Base-by-base conservation (phyloP, 164 flowering plant genomes). In the Chloranthus sessilifolius region DNA sequence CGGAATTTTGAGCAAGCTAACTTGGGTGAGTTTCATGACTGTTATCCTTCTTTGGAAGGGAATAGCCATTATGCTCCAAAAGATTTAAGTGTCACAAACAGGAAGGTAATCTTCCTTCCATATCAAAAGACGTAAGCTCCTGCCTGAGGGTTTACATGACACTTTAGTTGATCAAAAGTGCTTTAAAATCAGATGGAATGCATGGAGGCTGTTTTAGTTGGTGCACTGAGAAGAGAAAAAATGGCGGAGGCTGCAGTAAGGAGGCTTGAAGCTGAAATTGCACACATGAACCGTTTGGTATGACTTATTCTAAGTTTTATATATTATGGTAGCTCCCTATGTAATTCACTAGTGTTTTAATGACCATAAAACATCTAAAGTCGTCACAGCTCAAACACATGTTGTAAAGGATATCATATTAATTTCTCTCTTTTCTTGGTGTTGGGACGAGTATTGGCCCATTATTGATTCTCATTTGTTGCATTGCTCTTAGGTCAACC, bases 211-310 rank as follows among this genome's bases (percentile, higher is more conserved):
- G 62, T 63, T 29, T 61, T 84, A 46, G 53, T 44, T 61, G 81
- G 85, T 60, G 71, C 92, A n/a, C 33, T 78, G 37, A 77, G 88
- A 60, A 77, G 89, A 56, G 96, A 84, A 62, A 80, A 81, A 66
- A 56, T 62, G 68, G 72, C 81, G 20, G 87, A 82, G 58, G 50
- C 46, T 33, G 65, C 64, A 33, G 37, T 62, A 15, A 65, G 52
- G 55, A 72, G 63, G 53, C 60, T 80, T 30, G 68, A 83, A 59
- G 79, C 81, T 62, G 91, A 81, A 67, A 72, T 80, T 49, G 81
- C 71, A 53, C 81, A 73, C 52, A 55, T 73, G 67, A 78, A 71
- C 43, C 69, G 63, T 46, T 52, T 82, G 82, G 92, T 82, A 73
- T 41, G 65, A 25, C 19, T 39, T 38, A 17, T 26, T 27, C 20